Evolutionary conservation across 2,329 filamentous ascomycete genomes (phyloP).

Genomic region (Aureobasidium sp.): DNA sequence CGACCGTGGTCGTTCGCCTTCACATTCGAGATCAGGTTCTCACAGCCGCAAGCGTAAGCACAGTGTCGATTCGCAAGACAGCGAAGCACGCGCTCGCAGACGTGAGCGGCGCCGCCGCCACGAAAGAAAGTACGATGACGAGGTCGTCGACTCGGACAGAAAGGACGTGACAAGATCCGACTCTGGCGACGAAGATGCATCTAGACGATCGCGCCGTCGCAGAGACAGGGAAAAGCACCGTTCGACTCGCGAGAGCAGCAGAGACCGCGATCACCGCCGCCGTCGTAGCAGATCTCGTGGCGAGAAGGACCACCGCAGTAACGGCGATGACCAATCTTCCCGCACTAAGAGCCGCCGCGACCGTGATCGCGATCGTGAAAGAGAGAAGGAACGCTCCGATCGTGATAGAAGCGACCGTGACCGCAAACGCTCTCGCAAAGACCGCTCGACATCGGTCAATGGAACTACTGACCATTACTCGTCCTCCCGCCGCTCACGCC

Average conservation of each 20-base stretch:
- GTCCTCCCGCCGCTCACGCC: constrained; percentile 31
- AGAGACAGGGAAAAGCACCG: constrained; percentile 33
- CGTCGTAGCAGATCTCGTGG: constrained; percentile 31
- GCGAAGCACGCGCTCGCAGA: constrained; percentile 35
- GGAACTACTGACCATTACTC: constrained; percentile 42
- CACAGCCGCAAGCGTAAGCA: constrained; percentile 43
- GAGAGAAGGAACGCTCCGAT: constrained; percentile 17
- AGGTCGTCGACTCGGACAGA: constrained; percentile 31
- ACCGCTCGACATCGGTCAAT: constrained; percentile 36
- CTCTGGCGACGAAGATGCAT: constrained; percentile 47
- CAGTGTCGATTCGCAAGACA: constrained; percentile 28
- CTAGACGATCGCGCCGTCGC: constrained; percentile 52
- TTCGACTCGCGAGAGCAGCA: constrained; percentile 41
- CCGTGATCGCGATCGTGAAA: background rate
- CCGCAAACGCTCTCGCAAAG: constrained; percentile 46
- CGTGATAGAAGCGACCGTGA: constrained; percentile 27
- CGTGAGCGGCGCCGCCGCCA: constrained; percentile 43
- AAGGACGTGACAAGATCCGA: constrained; percentile 55
- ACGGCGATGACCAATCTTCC: background rate
- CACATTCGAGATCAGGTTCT: constrained; percentile 31
- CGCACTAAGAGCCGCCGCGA: constrained; percentile 13
- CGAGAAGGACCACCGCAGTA: constrained; percentile 6
- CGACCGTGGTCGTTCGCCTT: constrained; percentile 11
- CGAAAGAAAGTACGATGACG: constrained; percentile 32
- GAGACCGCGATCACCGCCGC: constrained; percentile 30